Base-by-base conservation (phyloP, 2,329 filamentous ascomycete species). In the Huntiella moniliformis region DNA sequence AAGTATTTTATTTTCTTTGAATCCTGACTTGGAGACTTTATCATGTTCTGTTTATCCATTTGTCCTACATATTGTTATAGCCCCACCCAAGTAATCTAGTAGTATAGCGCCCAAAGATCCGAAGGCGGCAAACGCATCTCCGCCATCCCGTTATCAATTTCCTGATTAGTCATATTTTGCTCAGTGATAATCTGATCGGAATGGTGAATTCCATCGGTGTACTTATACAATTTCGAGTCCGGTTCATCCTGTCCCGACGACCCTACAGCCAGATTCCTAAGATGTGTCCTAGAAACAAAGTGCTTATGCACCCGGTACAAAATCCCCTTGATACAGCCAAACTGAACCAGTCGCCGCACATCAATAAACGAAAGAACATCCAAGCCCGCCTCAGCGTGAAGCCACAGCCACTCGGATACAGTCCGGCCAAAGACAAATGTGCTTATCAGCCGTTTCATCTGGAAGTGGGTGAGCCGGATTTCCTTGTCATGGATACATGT, bases 261-360 rank as follows among this genome's bases (percentile, higher is more conserved):
- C 1, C 72, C 73, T 35, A 70, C 69, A 1, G 71, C 74, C 46
- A 77, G 57, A 2, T 64, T 63, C 5, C 70, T 65, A 16, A 79
- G 61, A 53, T 76, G 74, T 57, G 74, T 71, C 55, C 74, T 75
- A 3, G 71, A 77, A 1, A 92, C 74, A 22, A 85, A 82, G 58
- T 92, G 92, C 59, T 91, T 92, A 63, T 96, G 85, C 36, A 95
- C 79, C 32, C 91, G 76, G 61, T 95, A 95, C 17, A 98, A 64
- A 53, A 92, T 82, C 12, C 88, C 87, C 63, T 96, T 96, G 60
- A 96, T 93, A 49, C 95, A 73, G 48, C 88, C 91, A 56, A 96
- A 98, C 49, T 93, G 92, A 52, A 96, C 84, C 52, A 98, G 79
- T 22, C 91, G 79, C 10, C 91, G 76, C 46, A 95, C 76, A 59